These are phyloP conservation scores for Yarrowia phangngaensis DNA, from an alignment of 805 yeast species.

Conservation along the genomic window DNA sequence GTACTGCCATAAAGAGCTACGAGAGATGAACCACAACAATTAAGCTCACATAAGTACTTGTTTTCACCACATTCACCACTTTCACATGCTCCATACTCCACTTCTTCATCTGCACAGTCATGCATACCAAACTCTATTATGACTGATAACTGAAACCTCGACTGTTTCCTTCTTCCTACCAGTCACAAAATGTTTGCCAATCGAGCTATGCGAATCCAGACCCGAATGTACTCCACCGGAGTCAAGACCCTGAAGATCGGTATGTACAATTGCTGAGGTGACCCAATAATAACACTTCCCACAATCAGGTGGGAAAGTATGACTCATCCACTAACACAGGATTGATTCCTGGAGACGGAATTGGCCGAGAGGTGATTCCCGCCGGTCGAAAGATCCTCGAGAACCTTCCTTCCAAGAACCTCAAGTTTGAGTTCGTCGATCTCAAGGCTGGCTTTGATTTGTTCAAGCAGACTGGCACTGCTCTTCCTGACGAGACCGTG, in stretches of 20 bases:
- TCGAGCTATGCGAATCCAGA: conserved; percentile 26
- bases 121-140: conserved; percentile 22
- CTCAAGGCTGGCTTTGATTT: conserved; percentile 93
- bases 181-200: conserved; percentile 24
- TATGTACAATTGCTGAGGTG: conserved; percentile 11
- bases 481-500: conserved; percentile 91
- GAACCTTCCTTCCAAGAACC: conserved; percentile 61
- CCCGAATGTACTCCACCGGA: conserved; percentile 29
- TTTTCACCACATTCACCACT: no score
- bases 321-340: conserved; percentile 38
- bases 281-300: background rate
- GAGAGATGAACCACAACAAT: no score
- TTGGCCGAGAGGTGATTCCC: conserved; percentile 96
- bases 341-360: conserved; percentile 97
- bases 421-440: conserved; percentile 79
- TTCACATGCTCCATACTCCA: no score
- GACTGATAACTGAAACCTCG: conserved; percentile 5
- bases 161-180: background rate
- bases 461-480: conserved; percentile 91
- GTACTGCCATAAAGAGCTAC: no score
- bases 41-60: no score
- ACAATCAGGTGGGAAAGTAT: background rate
- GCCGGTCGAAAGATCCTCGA: conserved; percentile 85
- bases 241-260: conserved; percentile 32
- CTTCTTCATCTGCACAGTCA: no score